phyloP scores from a whole-genome alignment of 2,329 filamentous ascomycete species.

The Diaporthe nobilis region DNA sequence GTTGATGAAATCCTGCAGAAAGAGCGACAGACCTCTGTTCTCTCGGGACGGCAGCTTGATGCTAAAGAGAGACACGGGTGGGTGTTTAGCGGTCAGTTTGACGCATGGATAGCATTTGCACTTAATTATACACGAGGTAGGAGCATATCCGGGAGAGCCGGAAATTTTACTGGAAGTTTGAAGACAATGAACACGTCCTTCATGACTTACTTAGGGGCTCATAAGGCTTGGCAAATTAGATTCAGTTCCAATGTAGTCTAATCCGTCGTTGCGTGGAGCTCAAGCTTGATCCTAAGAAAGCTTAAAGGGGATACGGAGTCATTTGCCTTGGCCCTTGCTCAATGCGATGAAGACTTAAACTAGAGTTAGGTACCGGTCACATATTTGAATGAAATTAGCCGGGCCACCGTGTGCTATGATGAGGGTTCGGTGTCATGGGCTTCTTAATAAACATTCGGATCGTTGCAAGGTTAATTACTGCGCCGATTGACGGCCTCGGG shows the following conservation, averaged over 20 bases:
- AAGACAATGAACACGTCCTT: not conserved
- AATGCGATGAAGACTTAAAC: too few species aligned
- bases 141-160: constrained; percentile 5
- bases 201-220: not conserved
- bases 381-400: not conserved
- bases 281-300: constrained; percentile 16
- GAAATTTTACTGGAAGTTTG: constrained; percentile 23
- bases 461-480: not conserved
- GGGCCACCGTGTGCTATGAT: too few species aligned
- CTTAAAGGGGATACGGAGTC: constrained; percentile 12
- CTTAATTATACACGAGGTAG: not conserved
- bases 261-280: constrained; percentile 19
- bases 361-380: not conserved
- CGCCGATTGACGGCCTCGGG: not conserved
- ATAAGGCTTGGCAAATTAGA: constrained; percentile 13
- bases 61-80: not conserved
- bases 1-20: not conserved
- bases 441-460: not conserved
- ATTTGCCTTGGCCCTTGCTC: not conserved
- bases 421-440: not conserved
- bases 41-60: not conserved
- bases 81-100: too few species aligned
- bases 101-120: not conserved
- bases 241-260: constrained; percentile 8
- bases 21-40: not conserved